phyloP scores from a whole-genome alignment of 176 grass and related monocot species.

The Metroxylon sagu region DNA sequence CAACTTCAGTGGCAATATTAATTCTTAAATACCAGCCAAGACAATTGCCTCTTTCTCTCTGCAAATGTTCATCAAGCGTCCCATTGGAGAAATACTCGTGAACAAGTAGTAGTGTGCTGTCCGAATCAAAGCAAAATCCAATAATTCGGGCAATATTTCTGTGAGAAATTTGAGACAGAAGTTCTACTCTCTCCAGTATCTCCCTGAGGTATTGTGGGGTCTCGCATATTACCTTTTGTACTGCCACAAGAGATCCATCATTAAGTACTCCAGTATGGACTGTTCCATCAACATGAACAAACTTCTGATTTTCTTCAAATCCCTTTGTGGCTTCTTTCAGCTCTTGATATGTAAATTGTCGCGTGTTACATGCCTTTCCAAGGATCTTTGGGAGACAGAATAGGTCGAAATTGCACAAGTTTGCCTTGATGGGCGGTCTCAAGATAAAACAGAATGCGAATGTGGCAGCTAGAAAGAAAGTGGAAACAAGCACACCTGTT shows the following conservation, averaged over 20 bases:
- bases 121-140: conserved; percentile 73
- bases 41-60: conserved; percentile 26
- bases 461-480: conserved; percentile 48
- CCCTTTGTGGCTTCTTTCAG: conserved; percentile 60
- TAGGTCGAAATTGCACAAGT: conserved; percentile 46
- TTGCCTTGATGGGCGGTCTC: conserved; percentile 53
- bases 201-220: conserved; percentile 33
- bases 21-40: conserved; percentile 76
- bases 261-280: conserved; percentile 54
- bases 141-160: conserved; percentile 61
- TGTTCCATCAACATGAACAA: conserved; percentile 26
- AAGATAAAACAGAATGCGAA: conserved; percentile 62
- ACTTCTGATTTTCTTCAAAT: conserved; percentile 43
- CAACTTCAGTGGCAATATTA: conserved; percentile 71
- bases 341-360: conserved; percentile 85
- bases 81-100: conserved; percentile 71
- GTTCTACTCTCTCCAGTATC: conserved; percentile 51
- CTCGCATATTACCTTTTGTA: conserved; percentile 65
- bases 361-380: conserved; percentile 40
- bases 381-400: conserved; percentile 83
- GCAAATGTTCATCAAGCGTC: conserved; percentile 70
- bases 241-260: conserved; percentile 65
- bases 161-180: conserved; percentile 57
- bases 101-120: conserved; percentile 52
- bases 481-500: conserved; percentile 58